Evolutionary conservation across 2,329 filamentous ascomycete genomes (phyloP), one percentile per base, ranked within the genome.

Genomic region (Diaporthe sp.): DNA sequence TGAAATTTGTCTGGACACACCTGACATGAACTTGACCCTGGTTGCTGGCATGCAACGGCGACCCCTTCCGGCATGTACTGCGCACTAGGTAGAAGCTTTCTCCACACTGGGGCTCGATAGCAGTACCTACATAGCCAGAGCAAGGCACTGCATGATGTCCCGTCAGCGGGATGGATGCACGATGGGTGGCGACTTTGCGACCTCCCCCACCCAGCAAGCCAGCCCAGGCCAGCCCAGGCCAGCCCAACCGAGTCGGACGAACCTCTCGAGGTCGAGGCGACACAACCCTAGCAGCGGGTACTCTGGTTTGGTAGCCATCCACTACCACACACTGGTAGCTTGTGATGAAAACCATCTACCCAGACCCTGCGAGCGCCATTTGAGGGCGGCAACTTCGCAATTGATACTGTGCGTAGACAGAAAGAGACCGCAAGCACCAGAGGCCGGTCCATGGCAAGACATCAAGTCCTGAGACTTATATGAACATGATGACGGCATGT

Each of bases 401-500:
- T 37, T 19, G 49, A 39, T 65, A 57, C 71, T 55, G 71, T 65
- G 58, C 39, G 34, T 37, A 49, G n/a, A 55, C 34, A 69, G n/a
- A 42, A n/a, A 55, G 34, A 25, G 25, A 31, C 28, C 10, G 28
- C 37, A 42, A 25, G 37, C 34, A 57, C 19, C 51, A 53, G 39
- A 44, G 71, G 37, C 28, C 19, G n/a, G 37, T 28, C 58, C 49
- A 57, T 53, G 34, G 44, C 28, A 73, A 67, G 71, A 73, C 71
- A 73, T 73, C 71, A 65, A 59, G 39, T 15, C 44, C 25, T 22
- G 59, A 55, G 58, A 44, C 4, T 73, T 53, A 17, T 34, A n/a
- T 55, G 49, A 53, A 61, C 34, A 46, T 57, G 39, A 73, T 73
- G 71, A 73, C 71, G 71, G 71, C 58, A 73, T 73, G 46, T 34